These are phyloP conservation scores for Colletotrichum cordylinicola DNA, from an alignment of 2,329 filamentous ascomycete genomes.

Conservation along the genomic window DNA sequence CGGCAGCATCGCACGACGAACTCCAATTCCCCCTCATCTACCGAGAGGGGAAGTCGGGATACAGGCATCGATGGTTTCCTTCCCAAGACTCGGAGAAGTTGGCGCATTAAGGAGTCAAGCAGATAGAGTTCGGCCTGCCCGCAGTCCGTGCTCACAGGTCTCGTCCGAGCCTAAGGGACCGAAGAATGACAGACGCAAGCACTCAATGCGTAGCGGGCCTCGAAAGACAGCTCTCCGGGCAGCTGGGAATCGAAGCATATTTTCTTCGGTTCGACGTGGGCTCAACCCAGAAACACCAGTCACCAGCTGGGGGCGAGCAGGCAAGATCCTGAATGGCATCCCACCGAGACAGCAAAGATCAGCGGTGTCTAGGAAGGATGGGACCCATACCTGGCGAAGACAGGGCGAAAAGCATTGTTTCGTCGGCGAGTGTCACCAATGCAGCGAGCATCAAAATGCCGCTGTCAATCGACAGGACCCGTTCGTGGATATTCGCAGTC, in stretches of 20 bases:
- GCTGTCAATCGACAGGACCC: constrained; percentile 4
- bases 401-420: constrained; percentile 18
- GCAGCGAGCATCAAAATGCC: constrained; percentile 7
- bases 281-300: background rate
- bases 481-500: background rate
- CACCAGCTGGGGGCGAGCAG: background rate
- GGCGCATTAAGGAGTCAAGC: constrained; percentile 8
- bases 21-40: constrained; percentile 6
- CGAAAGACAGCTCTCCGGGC: background rate
- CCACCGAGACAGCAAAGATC: constrained; percentile 7
- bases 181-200: constrained; percentile 15
- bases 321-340: constrained; percentile 10
- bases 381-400: background rate
- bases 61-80: background rate
- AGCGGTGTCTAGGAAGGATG: background rate
- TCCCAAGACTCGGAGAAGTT: background rate
- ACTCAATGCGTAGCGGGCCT: constrained; percentile 8
- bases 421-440: background rate
- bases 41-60: background rate
- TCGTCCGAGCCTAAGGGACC: constrained; percentile 4
- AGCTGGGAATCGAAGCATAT: background rate
- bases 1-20: background rate
- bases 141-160: constrained; percentile 15
- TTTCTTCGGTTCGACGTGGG: background rate
- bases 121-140: constrained; percentile 16